A percentile compares a stretch with the other conserved stretches of the same genome.
Conservation (phyloP, 1,284 basidiomycete genomes). For the Rhodofomes roseus region DNA sequence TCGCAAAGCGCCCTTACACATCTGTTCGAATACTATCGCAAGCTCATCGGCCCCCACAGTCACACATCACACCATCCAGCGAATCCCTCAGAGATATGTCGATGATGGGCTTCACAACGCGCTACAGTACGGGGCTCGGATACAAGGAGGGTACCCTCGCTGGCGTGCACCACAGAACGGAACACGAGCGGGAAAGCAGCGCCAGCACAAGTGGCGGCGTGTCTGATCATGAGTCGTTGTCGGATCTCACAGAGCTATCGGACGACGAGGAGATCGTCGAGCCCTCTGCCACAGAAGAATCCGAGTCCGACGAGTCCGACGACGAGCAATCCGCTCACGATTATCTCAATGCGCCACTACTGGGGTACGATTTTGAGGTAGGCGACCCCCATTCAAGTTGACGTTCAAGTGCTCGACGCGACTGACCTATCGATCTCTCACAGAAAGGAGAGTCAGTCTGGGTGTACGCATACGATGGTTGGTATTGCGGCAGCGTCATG, state of each 20-base stretch:
- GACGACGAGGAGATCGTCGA: neutral
- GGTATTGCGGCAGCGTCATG: constrained; percentile 4
- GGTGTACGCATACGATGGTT: neutral
- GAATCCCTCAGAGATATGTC: neutral
- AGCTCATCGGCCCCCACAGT: neutral
- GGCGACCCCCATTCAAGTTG: neutral
- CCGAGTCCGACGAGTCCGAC: neutral
- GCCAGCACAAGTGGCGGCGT: neutral
- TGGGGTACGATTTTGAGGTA: constrained; percentile 2
- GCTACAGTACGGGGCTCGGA: neutral
- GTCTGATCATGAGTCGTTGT: neutral
- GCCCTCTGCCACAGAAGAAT: neutral
- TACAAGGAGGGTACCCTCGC: neutral
- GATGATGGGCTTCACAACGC: neutral
- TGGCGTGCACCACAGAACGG: neutral
- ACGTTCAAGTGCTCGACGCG: neutral
- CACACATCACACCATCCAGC: neutral
- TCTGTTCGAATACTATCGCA: neutral
- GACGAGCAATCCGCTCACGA: neutral
- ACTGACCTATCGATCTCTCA: neutral
- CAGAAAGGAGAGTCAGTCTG: constrained; percentile 5
- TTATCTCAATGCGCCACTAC: neutral
- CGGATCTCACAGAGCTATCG: neutral
- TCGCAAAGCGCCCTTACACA: neutral
- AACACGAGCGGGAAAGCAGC: neutral